These are phyloP conservation scores for Cladosporium cucumerinum DNA, from an alignment of 2,329 filamentous ascomycete genomes.

Conservation along the genomic window DNA sequence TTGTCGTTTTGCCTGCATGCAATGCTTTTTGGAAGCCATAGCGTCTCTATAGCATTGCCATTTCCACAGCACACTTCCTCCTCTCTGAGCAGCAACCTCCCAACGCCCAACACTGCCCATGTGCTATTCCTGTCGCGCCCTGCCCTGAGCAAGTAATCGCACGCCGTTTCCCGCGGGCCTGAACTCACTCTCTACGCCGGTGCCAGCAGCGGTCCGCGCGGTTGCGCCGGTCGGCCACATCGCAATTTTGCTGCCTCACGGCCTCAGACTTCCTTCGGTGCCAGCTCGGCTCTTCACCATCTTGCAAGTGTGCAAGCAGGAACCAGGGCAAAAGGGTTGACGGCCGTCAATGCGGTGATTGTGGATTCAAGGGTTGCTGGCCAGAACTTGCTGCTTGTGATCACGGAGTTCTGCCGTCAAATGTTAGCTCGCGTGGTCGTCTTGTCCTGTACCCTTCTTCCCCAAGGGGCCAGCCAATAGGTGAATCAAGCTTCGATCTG, in stretches of 20 bases:
- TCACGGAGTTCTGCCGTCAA: conserved; percentile 13
- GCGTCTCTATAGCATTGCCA: not conserved
- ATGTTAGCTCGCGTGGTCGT: not conserved
- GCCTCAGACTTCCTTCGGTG: conserved; percentile 1
- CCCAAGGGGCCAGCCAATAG: not conserved
- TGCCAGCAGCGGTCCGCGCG: conserved; percentile 9
- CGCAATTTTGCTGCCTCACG: conserved; percentile 8
- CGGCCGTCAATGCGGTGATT: not conserved
- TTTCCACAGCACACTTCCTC: not conserved
- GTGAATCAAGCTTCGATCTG: not conserved
- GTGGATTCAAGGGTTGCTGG: not conserved
- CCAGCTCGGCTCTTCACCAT: conserved; percentile 8
- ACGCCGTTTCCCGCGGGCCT: conserved; percentile 7
- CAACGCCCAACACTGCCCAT: not conserved
- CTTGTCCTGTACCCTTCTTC: not conserved
- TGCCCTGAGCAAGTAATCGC: conserved; percentile 13
- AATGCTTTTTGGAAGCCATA: not conserved
- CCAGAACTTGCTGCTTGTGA: not conserved
- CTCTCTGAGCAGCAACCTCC: not conserved
- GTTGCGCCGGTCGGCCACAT: not conserved
- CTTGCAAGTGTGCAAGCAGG: not conserved
- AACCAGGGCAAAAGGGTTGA: not conserved
- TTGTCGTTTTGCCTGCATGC: not conserved
- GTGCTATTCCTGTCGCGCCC: conserved; percentile 7
- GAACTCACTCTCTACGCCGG: conserved; percentile 6